These are phyloP conservation scores for Ophiocordyceps sinensis DNA, from an alignment of 2,329 filamentous ascomycete genomes.

Conservation along the genomic window DNA sequence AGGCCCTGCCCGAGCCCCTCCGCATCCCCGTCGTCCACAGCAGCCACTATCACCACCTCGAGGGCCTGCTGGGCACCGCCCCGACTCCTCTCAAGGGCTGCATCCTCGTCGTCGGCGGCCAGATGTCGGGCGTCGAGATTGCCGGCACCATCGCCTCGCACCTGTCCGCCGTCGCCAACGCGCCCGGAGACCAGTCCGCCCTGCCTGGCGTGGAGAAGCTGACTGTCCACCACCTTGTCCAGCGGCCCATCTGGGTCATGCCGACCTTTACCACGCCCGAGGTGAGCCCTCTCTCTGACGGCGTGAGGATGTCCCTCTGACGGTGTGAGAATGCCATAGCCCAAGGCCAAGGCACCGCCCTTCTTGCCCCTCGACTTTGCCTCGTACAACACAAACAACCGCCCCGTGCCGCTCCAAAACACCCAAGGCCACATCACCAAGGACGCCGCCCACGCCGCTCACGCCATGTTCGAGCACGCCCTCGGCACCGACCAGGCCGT, in stretches of 20 bases:
- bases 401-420: constrained; percentile 45
- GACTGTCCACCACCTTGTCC: constrained; percentile 52
- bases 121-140: constrained; percentile 72
- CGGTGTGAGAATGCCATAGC: constrained; percentile 13
- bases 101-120: constrained; percentile 62
- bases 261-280: constrained; percentile 41
- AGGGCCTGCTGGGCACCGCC: constrained; percentile 27
- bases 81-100: constrained; percentile 32
- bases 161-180: constrained; percentile 47
- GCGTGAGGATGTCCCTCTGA: not conserved
- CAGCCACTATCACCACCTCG: constrained; percentile 45
- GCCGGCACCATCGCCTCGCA: constrained; percentile 58
- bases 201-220: constrained; percentile 32
- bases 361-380: constrained; percentile 62
- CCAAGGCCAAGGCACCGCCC: constrained; percentile 31
- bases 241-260: constrained; percentile 58
- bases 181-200: constrained; percentile 25
- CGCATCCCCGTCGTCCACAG: constrained; percentile 49
- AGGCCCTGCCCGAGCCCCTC: constrained; percentile 19
- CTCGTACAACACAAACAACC: constrained; percentile 54
- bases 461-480: constrained; percentile 32
- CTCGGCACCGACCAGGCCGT: constrained; percentile 41
- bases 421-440: constrained; percentile 48
- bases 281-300: constrained; percentile 16
- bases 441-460: constrained; percentile 38